phyloP scores from a whole-genome alignment of 108 stramenopile genomes.

The Nitzschia palea region DNA sequence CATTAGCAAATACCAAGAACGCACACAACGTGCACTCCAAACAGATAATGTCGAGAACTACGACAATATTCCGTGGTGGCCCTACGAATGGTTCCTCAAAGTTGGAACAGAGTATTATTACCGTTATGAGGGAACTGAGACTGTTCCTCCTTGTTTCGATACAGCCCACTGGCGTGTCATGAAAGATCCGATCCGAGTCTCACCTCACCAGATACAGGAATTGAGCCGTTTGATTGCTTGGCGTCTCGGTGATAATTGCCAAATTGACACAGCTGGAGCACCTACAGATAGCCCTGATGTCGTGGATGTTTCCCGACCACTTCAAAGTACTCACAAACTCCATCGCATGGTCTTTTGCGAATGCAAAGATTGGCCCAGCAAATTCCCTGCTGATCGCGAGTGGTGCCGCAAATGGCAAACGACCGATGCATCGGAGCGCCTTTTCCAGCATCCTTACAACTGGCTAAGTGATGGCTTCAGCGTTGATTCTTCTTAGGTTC shows the following conservation, averaged over 20 bases:
- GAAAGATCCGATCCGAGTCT: conserved; percentile 57
- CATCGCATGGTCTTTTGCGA: conserved; percentile 62
- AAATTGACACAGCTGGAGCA: conserved; percentile 48
- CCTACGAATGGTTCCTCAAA: conserved; percentile 55
- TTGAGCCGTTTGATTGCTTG: conserved; percentile 41
- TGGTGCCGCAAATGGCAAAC: conserved; percentile 49
- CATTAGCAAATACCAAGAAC: background rate
- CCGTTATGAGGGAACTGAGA: conserved; percentile 51
- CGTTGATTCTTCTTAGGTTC: no score
- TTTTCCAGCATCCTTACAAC: conserved; percentile 38
- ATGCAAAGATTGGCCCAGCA: conserved; percentile 60
- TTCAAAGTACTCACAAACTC: conserved; percentile 28
- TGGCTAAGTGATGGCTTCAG: conserved; percentile 30
- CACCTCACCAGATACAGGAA: conserved; percentile 46
- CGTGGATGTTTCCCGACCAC: conserved; percentile 44
- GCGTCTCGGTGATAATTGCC: conserved; percentile 42
- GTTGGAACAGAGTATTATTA: conserved; percentile 58
- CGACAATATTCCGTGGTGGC: conserved; percentile 35
- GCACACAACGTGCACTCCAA: conserved; percentile 27
- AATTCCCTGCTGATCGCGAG: conserved; percentile 37
- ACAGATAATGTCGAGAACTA: conserved; percentile 23
- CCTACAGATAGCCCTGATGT: conserved; percentile 20
- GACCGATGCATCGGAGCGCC: conserved; percentile 19
- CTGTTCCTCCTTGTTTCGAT: conserved; percentile 54
- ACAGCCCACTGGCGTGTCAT: conserved; percentile 52